Percentiles rank a stretch among this genome's conserved stretches.
Conservation (phyloP, 1,284 basidiomycete genomes). For the Tilletia walkeri region DNA sequence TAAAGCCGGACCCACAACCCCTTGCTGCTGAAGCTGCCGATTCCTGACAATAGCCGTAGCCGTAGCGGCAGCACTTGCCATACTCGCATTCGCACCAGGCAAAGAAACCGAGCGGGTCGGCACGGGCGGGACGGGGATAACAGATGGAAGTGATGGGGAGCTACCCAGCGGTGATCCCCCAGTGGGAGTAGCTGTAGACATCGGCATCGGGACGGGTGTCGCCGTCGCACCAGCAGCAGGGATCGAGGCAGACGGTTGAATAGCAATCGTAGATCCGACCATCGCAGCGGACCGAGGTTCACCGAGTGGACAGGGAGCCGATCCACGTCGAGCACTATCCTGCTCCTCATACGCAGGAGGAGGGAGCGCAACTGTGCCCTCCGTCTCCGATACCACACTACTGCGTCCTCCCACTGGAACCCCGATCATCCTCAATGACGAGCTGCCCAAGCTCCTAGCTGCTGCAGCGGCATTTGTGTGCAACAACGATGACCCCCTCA, state of each 20-base stretch:
- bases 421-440: too few species aligned
- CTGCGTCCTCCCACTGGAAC: neutral
- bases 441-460: neutral
- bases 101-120: conserved; percentile 10
- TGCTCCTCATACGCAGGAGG: conserved; percentile 14
- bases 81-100: neutral
- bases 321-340: conserved; percentile 1
- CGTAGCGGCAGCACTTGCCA: neutral
- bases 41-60: neutral
- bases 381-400: too few species aligned
- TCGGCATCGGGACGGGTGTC: neutral
- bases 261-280: too few species aligned
- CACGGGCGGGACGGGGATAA: neutral
- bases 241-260: too few species aligned
- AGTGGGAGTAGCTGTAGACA: too few species aligned
- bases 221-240: neutral
- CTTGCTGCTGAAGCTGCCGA: neutral
- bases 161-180: too few species aligned
- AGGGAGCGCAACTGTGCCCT: neutral
- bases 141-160: neutral
- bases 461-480: neutral
- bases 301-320: neutral
- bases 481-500: conserved; percentile 1
- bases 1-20: neutral
- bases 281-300: neutral